Base-by-base conservation (phyloP, 441 rosid genomes). In the Gossypium armourianum region DNA sequence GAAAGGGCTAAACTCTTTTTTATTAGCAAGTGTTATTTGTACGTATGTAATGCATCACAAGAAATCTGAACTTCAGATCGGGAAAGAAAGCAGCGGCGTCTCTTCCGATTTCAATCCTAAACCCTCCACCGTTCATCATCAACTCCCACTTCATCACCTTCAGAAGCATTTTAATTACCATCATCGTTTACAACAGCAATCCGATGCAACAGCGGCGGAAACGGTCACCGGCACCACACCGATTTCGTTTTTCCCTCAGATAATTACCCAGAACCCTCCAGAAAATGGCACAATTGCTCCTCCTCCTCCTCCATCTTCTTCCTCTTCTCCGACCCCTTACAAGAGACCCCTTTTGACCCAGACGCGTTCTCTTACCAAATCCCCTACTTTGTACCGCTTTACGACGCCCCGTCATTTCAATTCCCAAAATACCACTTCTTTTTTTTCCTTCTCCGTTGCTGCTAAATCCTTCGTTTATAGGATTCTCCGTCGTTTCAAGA, bases 11-110 rank as follows among this genome's bases (percentile, higher is more conserved):
- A 28, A 28, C 7, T 28, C 7, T 28, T 28, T 28, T 0, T 28
- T 28, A 28, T 28, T 28, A 4, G 36, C 36, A 28, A 28, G 36
- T 28, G 36, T 76, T 62, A 49, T 4, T 45, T 53, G 60, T 53
- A 70, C 80, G 26, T 74, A 82, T 87, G 87, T 88, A 85, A 91
- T 92, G 96, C 97, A 90, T 92, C 97, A 88, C 82, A 92, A 92
- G 93, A 92, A 88, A 86, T 92, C 97, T 67, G 96, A 92, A 83
- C 81, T 75, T 77, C 97, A 92, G 87, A 92, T 92, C 97, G 96
- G 97, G 84, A 92, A 84, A 87, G 97, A 92, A 85, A 92, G 94
- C 93, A 83, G 77, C 84, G 97, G 97, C 95, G 80, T 92, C 93
- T 89, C 92, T 87, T 89, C 95, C 95, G 95, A 85, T 87, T 87